Base-by-base conservation (phyloP, 2,329 filamentous ascomycete genomes). In the Penicillium decumbens region DNA sequence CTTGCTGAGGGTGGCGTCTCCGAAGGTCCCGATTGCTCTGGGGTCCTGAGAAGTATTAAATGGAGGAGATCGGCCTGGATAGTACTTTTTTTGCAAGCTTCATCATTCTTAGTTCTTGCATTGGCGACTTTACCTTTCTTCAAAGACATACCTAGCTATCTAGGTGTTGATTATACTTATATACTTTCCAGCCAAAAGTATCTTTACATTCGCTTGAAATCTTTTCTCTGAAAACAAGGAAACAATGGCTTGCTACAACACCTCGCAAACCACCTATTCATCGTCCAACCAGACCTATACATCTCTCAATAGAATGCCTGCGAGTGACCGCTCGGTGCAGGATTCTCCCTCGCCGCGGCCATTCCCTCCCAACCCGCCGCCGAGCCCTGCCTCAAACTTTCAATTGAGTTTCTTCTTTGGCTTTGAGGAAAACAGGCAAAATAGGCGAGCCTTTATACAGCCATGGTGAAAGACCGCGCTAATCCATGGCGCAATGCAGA, bases 281-380 rank as follows among this genome's bases (percentile, higher is more conserved):
- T 43, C 37, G 4, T 43, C 27, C 4, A 33, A 15, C 8, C 43
- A 29, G 15, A 10, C 39, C 25, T 49, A 48, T 33, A 50, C 39
- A 18, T 37, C 46, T 12, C 18, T 32, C 12, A 46, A 30, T 38
- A 43, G 37, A 18, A 47, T 56, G 20, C 49, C 32, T 20, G 29
- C 46, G 3, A 58, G 49, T 39, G 51, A 56, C 32, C 59, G 60
- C 41, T 62, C 59, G 1, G 58, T 62, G 23, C 58, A 61, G 49
- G 59, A 62, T 43, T 57, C 59, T 23, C 59, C 59, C 7, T 62
- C 59, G 13, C 59, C 59, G 15, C 55, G 63, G 13, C 70, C 69
- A 35, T 67, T 64, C 20, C 70, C 70, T 41, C 66, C 68, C 15
- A 70, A 72, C 49, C 70, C 70, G 20, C 70, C 70, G 33, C 69